phyloP scores from a whole-genome alignment of 2,329 filamentous ascomycete genomes.

The Cladorrhinum sp. region DNA sequence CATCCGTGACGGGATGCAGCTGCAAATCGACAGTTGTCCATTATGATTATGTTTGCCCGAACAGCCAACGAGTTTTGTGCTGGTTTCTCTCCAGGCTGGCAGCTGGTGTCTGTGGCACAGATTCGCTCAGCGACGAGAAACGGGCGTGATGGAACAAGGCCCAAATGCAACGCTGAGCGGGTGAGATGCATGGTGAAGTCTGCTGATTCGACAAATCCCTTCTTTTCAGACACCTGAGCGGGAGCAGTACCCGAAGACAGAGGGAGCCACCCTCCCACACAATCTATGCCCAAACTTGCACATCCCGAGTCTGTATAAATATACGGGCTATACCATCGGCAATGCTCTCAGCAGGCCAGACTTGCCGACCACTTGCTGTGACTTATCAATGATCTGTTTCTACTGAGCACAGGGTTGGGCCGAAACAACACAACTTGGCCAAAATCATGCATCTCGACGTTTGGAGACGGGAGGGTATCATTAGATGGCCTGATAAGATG shows the following conservation, averaged over 20 bases:
- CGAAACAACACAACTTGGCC: neutral
- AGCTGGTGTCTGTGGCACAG: too few species aligned
- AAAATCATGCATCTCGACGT: neutral
- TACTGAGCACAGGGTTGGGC: neutral
- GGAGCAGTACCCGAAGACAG: neutral
- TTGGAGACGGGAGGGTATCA: neutral
- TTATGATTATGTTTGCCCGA: neutral
- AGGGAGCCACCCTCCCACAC: neutral
- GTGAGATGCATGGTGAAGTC: neutral
- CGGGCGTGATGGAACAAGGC: neutral
- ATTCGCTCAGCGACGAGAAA: too few species aligned
- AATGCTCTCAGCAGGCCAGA: neutral
- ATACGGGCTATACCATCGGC: neutral
- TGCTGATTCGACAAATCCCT: neutral
- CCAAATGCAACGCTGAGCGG: neutral
- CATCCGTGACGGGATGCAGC: neutral
- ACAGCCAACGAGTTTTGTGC: too few species aligned
- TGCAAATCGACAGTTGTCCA: neutral
- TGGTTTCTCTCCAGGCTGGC: too few species aligned
- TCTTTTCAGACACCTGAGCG: neutral
- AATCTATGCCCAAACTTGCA: constrained; percentile 1
- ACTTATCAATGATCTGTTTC: neutral
- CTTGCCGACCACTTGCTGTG: neutral
- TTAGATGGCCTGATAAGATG: neutral
- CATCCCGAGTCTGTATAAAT: neutral